Evolutionary conservation across 2,329 filamentous ascomycete species (phyloP), one percentile per base, ranked within the genome.

Genomic region (Pseudonectria foliicola): DNA sequence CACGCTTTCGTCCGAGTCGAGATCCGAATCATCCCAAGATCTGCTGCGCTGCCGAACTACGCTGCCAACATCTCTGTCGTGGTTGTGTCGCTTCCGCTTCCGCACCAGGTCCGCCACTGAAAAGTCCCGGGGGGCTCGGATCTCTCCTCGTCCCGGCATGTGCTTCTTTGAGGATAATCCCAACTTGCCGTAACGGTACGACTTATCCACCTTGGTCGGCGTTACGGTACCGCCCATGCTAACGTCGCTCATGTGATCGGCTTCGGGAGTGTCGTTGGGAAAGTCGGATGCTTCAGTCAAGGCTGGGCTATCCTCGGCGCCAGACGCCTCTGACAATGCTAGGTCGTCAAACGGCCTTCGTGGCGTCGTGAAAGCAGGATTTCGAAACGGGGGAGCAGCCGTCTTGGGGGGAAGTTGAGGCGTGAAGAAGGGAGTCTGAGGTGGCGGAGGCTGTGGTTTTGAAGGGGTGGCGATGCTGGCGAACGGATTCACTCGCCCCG

Each of bases 311-410:
- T 74, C 72, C 42, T 82, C 77, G 28, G 70, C 67, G 18, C 70
- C 69, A 3, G 75, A 79, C 27, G 63, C 60, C 48, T 79, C 75
- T 4, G 75, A 76, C 31, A 73, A 58, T 3, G 64, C 51, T 12
- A 68, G 60, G 24, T 73, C 66, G 25, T 80, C 74, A 39, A 73
- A 63, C 0, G 71, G 68, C 38, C 70, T 74, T 31, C 77, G 71
- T 1, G 77, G 77, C 0, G 77, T 82, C 3, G 72, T 79, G 44
- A 82, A 82, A 3, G 76, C 71, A 1, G 77, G 73, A 45, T 81
- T 81, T 14, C 77, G 71, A 43, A 81, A 81, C 1, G 68, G 63
- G 11, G 73, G 63, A 0, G 68, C 71, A 1, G 63, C 60, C 29
- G 63, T 59, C 26, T 61, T 60, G 35, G 60, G 59, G 5, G 61